Conservation (phyloP, 2,329 filamentous ascomycete species). For the Colletotrichum tamarilloi region DNA sequence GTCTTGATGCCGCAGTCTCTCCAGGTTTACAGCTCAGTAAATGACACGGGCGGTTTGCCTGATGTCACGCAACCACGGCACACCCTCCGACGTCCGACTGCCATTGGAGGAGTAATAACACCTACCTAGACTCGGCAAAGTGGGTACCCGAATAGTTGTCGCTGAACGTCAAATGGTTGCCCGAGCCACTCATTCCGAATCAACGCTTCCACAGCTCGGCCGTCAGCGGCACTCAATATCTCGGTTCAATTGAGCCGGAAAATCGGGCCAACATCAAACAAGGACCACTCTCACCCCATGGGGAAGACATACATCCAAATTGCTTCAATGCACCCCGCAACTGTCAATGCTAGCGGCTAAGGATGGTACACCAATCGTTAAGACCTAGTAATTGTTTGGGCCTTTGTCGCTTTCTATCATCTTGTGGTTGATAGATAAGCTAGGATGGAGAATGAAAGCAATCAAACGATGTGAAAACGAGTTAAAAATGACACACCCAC, state of each 20-base stretch:
- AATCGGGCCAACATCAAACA: not conserved
- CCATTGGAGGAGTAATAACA: slow-evolving; percentile 11
- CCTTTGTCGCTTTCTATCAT: not conserved
- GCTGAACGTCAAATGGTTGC: not conserved
- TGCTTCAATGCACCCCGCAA: not conserved
- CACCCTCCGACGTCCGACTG: not conserved
- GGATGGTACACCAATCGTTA: not conserved
- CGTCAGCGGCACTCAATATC: not conserved
- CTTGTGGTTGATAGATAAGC: not conserved
- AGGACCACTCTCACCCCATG: no score
- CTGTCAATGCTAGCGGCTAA: not conserved
- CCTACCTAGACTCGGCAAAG: not conserved
- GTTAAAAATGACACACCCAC: not conserved
- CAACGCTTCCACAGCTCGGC: not conserved
- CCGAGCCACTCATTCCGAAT: slow-evolving; percentile 2
- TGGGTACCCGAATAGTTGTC: not conserved
- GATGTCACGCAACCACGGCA: slow-evolving; percentile 2
- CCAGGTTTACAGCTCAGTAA: not conserved
- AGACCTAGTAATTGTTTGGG: not conserved
- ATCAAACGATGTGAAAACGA: no score
- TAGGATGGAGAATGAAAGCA: no score
- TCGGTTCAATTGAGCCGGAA: not conserved
- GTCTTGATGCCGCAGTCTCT: no score
- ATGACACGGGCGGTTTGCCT: not conserved
- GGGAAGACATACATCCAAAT: no score